Evolutionary conservation across 208 protist genomes (phyloP).

Genomic region (Crithidia bombi): DNA sequence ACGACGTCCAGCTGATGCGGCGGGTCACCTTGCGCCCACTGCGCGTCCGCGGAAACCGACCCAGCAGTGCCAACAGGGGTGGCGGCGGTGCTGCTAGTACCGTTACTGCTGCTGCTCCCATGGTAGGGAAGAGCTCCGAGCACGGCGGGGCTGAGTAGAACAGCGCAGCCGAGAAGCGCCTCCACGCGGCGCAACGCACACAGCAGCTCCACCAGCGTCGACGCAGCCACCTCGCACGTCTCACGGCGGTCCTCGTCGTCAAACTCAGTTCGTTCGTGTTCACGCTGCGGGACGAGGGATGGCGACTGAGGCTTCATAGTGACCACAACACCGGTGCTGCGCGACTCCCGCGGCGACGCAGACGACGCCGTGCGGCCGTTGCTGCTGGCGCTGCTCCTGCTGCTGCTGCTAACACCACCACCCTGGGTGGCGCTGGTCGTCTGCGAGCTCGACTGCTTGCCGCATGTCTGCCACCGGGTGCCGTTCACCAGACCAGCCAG

Average conservation of each 20-base stretch:
- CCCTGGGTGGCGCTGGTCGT: neutral
- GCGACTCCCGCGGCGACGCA: neutral
- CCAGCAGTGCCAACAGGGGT: neutral
- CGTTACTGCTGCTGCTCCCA: neutral
- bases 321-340: neutral
- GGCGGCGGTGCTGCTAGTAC: neutral
- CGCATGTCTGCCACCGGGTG: conserved; percentile 23
- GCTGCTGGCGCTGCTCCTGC: neutral
- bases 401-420: neutral
- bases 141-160: neutral
- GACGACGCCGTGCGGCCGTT: neutral
- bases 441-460: neutral
- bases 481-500: conserved; percentile 27
- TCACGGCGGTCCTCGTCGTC: conserved; percentile 24
- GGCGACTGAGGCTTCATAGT: conserved; percentile 9
- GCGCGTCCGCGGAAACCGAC: neutral
- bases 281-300: neutral
- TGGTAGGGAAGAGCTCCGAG: neutral
- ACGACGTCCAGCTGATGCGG: conserved; percentile 17
- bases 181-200: conserved; percentile 11
- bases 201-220: conserved; percentile 20
- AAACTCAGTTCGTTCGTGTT: neutral
- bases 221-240: conserved; percentile 21
- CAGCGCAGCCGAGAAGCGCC: conserved; percentile 2
- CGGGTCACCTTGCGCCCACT: neutral